Base-by-base conservation (phyloP, 2,329 filamentous ascomycete species). In the Clonostachys sp. region DNA sequence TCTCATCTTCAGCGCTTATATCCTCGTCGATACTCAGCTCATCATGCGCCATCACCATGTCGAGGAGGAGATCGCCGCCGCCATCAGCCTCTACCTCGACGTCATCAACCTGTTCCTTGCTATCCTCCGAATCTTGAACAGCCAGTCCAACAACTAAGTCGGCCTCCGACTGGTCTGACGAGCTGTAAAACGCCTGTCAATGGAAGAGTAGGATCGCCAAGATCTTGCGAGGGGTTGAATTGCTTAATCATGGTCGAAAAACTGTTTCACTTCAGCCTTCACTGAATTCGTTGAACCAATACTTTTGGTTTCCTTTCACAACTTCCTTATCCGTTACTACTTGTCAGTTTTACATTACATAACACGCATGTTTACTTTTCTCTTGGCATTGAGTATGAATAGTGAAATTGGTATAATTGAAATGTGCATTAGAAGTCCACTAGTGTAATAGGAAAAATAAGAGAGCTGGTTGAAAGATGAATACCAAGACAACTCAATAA, bases 91-190 rank as follows among this genome's bases (percentile, higher is more conserved):
- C 44, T 99, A 99, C 66, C 80, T 99, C 44, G 92, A 97, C 66
- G 84, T 97, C 54, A 89, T 97, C 75, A 99, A 99, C 78, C 70
- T 99, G 56, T 99, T 99, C 82, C 77, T 99, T 56, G 87, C 90
- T 46, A 99, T 99, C 61, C 76, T 99, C 62, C 81, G 94, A 62
- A 97, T 99, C 58, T 76, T 99, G 61, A 99, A 99, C 77, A 95
- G 87, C 74, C 89, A 96, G 77, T 86, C 84, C 64, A 92, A 95
- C 71, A 95, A 96, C 78, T 97, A 84, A 61, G 51, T 33, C 24
- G 9, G 24, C 24, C 24, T 30, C 9, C 24, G 24, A 30, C 8
- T 30, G 24, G 24, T 10, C 24, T 30, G 24, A 30, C 24, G 24
- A 30, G 24, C 24, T 30, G 7, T 30, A 30, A 30, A 30, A 10